These are phyloP conservation scores for Agaricus sinodeliciosus DNA, from an alignment of 768 basidiomycete species.

Conservation along the genomic window DNA sequence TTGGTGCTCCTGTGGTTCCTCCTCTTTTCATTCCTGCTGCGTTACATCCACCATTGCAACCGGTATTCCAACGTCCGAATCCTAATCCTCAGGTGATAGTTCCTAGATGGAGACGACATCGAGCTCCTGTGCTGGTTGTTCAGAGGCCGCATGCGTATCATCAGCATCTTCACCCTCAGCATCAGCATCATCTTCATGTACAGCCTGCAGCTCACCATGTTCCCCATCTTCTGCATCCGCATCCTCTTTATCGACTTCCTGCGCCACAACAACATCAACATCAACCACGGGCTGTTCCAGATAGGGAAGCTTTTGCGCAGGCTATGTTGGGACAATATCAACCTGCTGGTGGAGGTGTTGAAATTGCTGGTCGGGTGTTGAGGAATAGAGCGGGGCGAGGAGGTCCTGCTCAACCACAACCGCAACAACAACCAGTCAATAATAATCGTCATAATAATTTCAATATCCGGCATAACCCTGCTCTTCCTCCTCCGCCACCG, in stretches of 20 bases:
- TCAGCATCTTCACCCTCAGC: neutral
- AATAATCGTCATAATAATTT: neutral
- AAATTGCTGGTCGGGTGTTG: conserved; percentile 1
- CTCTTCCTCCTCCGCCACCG: too few species aligned
- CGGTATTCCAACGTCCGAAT: neutral
- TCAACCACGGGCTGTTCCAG: neutral
- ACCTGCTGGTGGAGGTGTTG: neutral
- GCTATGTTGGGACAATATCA: conserved; percentile 3
- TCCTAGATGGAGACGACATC: neutral
- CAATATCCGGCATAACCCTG: too few species aligned
- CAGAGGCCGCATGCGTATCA: neutral
- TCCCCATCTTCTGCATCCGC: neutral
- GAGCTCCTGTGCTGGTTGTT: neutral
- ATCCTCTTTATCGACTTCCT: neutral
- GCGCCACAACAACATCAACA: neutral
- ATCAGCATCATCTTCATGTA: neutral
- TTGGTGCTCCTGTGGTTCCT: neutral
- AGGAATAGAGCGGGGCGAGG: neutral
- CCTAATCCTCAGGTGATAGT: too few species aligned
- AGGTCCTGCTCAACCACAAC: too few species aligned
- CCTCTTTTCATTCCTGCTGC: neutral
- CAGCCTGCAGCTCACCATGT: neutral
- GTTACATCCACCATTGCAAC: neutral
- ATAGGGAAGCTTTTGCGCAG: neutral
- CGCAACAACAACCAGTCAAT: neutral